Conservation (phyloP, 169 alveolate species). For the Cryptosporidium bovis region DNA sequence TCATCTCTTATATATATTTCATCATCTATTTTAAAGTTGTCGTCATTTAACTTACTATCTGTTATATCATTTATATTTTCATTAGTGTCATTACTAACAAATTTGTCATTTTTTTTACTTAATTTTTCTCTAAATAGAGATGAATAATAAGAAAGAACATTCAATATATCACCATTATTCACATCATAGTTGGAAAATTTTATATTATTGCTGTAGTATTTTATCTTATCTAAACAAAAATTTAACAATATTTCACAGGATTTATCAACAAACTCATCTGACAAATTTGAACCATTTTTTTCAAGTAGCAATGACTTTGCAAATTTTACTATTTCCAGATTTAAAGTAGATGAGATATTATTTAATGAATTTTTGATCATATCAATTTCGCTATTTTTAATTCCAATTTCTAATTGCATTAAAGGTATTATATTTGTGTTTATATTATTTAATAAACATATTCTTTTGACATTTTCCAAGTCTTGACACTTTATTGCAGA, state of each 20-base stretch:
- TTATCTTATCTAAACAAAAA: constrained; percentile 49
- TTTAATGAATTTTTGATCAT: constrained; percentile 2
- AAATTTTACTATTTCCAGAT: constrained; percentile 13
- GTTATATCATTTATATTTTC: not conserved
- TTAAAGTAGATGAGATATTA: constrained; percentile 6
- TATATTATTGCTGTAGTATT: not conserved
- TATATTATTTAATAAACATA: constrained; percentile 36
- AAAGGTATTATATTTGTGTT: constrained; percentile 19
- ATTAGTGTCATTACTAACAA: not conserved
- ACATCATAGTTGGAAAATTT: not conserved
- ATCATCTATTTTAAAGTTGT: not conserved
- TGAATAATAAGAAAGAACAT: constrained; percentile 24
- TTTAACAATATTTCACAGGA: constrained; percentile 16
- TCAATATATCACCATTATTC: not conserved
- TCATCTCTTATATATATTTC: constrained; percentile 21
- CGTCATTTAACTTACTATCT: not conserved
- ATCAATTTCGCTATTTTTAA: constrained; percentile 32
- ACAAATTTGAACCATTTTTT: constrained; percentile 1
- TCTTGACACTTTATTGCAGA: constrained; percentile 36
- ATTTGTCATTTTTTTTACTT: not conserved
- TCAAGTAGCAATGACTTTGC: constrained; percentile 1
- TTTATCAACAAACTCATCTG: constrained; percentile 20
- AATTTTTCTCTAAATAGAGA: constrained; percentile 18
- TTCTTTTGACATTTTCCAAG: not conserved
- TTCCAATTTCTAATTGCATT: constrained; percentile 45